Evolutionary conservation across 139 green algal species (phyloP), one percentile per base, ranked within the genome.

Genomic region (Mesotaenium endlicherianum): DNA sequence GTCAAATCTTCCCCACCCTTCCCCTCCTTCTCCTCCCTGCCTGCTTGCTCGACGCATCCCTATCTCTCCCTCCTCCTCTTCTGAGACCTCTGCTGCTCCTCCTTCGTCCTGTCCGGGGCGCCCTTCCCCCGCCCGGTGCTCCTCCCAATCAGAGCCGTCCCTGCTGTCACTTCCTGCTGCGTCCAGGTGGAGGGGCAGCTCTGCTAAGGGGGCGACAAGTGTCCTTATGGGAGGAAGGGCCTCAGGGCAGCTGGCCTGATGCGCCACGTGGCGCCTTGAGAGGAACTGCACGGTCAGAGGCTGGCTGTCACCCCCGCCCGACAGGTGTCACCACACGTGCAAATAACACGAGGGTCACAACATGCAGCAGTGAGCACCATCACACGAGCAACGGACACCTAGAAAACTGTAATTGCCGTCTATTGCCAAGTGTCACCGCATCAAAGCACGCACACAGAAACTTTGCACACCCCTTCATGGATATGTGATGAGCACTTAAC

Each of bases 251-350:
- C 42, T 45, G 3, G 8, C 3, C n/a, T 43, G 39, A 45, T 81
- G 75, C n/a, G 43, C 16, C 30, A 77, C 36, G 58, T 82, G 26
- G 41, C 58, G 50, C 5, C 49, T 71, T 14, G 40, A 40, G 3
- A 82, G 30, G 6, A 82, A 82, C 26, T 82, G 50, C n/a, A 82
- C 75, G 14, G 31, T 41, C 50, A 82, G 41, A 6, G 75, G 75
- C 30, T 71, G 50, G 31, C 58, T 82, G 70, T 34, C 26, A 64
- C 53, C 20, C 20, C 20, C 53, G 26, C 53, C 26, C 20, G 53
- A 64, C 26, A 20, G 20, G 20, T 64, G 53, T 34, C 20, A 64
- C 53, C 53, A 34, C 53, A 64, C 26, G 20, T 64, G 20, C 53
- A 64, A 26, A 34, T 26, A 34, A 20, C 20, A 20, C 26, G 53